Conservation (phyloP, 1,284 basidiomycete genomes). For the Marasmius sp. region DNA sequence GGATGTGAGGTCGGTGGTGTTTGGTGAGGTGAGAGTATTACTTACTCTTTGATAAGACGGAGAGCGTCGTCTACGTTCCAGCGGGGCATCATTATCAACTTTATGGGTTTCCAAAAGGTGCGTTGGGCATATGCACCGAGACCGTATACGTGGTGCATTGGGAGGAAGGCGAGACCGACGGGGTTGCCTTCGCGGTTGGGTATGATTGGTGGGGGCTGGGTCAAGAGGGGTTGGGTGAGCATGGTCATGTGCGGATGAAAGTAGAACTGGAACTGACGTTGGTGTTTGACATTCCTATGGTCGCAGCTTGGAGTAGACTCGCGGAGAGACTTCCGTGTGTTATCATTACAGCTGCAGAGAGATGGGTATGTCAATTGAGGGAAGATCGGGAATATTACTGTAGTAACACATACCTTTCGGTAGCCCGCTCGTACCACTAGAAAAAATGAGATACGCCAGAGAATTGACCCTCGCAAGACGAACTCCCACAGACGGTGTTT, state of each 20-base stretch:
- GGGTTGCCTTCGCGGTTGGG: constrained; percentile 43
- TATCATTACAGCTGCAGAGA: constrained; percentile 63
- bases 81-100: constrained; percentile 52
- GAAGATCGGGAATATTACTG: neutral
- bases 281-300: constrained; percentile 25
- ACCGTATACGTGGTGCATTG: constrained; percentile 70
- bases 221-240: neutral
- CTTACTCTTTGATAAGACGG: constrained; percentile 42
- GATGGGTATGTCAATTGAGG: neutral
- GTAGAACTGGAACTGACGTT: no score
- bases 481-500: constrained; percentile 41
- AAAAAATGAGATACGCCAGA: constrained; percentile 71
- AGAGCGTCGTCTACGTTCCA: constrained; percentile 55
- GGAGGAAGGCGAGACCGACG: constrained; percentile 56
- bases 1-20: constrained; percentile 15
- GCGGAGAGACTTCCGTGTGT: constrained; percentile 68
- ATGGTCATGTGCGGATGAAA: no score
- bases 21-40: constrained; percentile 1
- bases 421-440: constrained; percentile 74
- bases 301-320: constrained; percentile 41
- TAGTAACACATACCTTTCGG: constrained; percentile 58
- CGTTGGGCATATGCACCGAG: constrained; percentile 24
- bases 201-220: constrained; percentile 36
- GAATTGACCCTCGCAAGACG: constrained; percentile 53
- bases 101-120: constrained; percentile 32